Conservation (phyloP, 108 stramenopile genomes). For the Stephanodiscus minutulus region DNA sequence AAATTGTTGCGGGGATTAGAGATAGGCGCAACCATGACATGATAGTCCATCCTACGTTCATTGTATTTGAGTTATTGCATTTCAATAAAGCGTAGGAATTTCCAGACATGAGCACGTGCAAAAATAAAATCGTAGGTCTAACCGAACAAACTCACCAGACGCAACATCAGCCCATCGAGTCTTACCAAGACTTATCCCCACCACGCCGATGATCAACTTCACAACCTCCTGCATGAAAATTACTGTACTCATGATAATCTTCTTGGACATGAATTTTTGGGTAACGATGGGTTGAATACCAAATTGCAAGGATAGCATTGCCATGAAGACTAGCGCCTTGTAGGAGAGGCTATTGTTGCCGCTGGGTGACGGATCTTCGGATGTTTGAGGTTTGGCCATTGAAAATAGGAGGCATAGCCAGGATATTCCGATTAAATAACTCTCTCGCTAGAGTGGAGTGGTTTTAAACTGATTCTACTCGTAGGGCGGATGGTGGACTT, state of each 20-base stretch:
- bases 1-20: constrained; percentile 85
- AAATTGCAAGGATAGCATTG: constrained; percentile 85
- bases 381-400: too few relatives aligned
- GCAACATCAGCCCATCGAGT: constrained; percentile 24
- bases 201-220: constrained; percentile 59
- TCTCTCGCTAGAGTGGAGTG: too few relatives aligned
- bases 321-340: constrained; percentile 61
- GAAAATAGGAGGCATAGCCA: too few relatives aligned
- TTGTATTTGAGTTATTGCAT: neutral
- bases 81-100: neutral
- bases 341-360: constrained; percentile 17
- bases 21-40: constrained; percentile 68
- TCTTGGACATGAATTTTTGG: constrained; percentile 62
- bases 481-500: too few relatives aligned
- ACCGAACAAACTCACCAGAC: constrained; percentile 2
- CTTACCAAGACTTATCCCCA: constrained; percentile 42
- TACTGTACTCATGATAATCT: constrained; percentile 76
- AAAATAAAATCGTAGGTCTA: neutral
- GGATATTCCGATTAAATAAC: too few relatives aligned
- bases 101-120: neutral
- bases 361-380: too few relatives aligned
- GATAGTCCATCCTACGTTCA: constrained; percentile 58
- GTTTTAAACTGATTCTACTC: too few relatives aligned
- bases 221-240: constrained; percentile 73
- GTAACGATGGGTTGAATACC: constrained; percentile 91